Base-by-base conservation (phyloP, 2,329 filamentous ascomycete species). In the Calonectria hawksworthii region DNA sequence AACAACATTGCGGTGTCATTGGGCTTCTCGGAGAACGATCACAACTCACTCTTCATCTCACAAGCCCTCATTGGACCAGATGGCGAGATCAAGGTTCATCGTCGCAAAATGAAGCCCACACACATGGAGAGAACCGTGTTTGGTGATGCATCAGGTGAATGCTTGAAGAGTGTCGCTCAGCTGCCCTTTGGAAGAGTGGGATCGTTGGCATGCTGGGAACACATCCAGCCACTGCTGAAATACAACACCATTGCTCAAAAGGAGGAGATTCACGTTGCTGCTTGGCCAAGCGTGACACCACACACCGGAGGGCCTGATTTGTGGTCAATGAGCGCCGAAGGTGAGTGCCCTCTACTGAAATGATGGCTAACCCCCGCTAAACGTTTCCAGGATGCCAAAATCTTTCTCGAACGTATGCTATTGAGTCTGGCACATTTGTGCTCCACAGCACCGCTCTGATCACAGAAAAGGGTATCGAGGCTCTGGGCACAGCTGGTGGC, bases 81-180 rank as follows among this genome's bases (percentile, higher is more conserved):
- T 32, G 87, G 88, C 11, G 82, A 86, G 44, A 67, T 88, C 36
- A 75, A 83, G 10, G 77, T 83, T 11, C 80, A 85, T 50, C 85
- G 87, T 4, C 84, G 87, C 21, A 90, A 90, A 81, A 83, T 89
- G 76, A 90, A 90, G 78, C 85, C 88, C 0, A 89, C 87, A 1
- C 87, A 90, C 70, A 86, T 90, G 82, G 88, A 90, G 79, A 83
- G 87, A 2, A 87, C 86, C 5, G 75, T 89, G 26, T 90, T 86
- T 61, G 88, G 88, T 6, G 88, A 90, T 70, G 85, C 84, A 0
- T 80, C 80, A 0, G 86, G 83, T 1, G 76, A 83, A 1, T 84
- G 81, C 21, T 79, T 89, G 4, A 75, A 79, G 6, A 85, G 80
- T 44, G 87, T 89, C 4, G 84, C 80, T 0, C 81, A 86, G 66